Evolutionary conservation across 1,139 yeast genomes (phyloP), one percentile per base, ranked within the genome.

Genomic region (Wickerhamiella pararugosa): DNA sequence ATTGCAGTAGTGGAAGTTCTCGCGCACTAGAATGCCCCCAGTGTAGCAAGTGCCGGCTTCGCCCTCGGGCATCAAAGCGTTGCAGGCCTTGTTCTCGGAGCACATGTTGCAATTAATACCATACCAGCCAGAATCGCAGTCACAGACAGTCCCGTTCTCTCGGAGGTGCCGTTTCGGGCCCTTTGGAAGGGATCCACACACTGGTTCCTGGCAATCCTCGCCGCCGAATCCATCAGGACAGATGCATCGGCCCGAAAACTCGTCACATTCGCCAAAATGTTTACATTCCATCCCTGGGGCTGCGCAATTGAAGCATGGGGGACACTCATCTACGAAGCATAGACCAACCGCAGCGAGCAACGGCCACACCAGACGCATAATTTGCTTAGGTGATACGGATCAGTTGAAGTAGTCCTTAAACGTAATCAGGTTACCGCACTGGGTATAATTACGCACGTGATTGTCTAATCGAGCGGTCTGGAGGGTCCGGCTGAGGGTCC

Each of bases 151-250:
- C 26, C 66, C 69, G 31, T 71, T 70, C 2, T 58, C 56, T 49
- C 84, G 61, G 29, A 79, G 56, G 1, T 82, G 78, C 47, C 97
- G 69, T 43, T 79, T 71, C 27, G 57, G 56, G 48, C 77, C 76
- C 28, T 79, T 82, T 0, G 76, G 63, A 28, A 86, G 65, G 0
- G 83, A 71, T 1, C 97, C 98, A 66, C 98, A 90, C 32, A 84
- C 69, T 21, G 98, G 95, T 52, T 73, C 73, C 1, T 87, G 71
- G 61, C 98, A 90, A 57, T 90, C 96, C 53, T 76, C 76, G 6
- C 97, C 96, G 5, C 95, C 96, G 62, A 79, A 90, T 0, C 98
- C 98, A 31, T 75, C 78, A 36, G 83, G 75, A 62, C 98, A 90
- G 45, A 82, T 94, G 64, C 98, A 90, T 58, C 77, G 71, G 1